Percentiles rank a stretch among this genome's conserved stretches.
These are phyloP conservation scores for Dendrostoma leiphaemia DNA, from an alignment of 2,329 filamentous ascomycete genomes.

Conservation along the genomic window DNA sequence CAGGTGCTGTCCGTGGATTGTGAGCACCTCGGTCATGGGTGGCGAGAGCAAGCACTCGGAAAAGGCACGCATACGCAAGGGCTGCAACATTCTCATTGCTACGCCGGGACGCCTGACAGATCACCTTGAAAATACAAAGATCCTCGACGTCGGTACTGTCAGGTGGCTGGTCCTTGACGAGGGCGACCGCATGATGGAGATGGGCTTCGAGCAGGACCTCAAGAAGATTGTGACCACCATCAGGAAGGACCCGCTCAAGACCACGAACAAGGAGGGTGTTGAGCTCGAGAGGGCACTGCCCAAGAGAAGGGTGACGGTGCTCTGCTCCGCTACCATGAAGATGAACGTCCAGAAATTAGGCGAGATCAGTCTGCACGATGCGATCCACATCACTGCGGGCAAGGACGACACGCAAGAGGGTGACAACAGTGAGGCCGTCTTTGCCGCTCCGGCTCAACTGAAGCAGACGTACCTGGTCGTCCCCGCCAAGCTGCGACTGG, in stretches of 20 bases:
- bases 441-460: slow-evolving; percentile 84
- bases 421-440: slow-evolving; percentile 54
- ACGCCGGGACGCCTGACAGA: slow-evolving; percentile 90
- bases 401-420: slow-evolving; percentile 46
- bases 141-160: slow-evolving; percentile 81
- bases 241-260: slow-evolving; percentile 59
- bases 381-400: slow-evolving; percentile 76
- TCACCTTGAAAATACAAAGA: slow-evolving; percentile 89
- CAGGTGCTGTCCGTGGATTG: slow-evolving; percentile 89
- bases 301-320: slow-evolving; percentile 75
- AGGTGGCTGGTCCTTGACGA: slow-evolving; percentile 95
- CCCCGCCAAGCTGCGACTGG: slow-evolving; percentile 85
- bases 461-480: slow-evolving; percentile 89
- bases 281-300: slow-evolving; percentile 64
- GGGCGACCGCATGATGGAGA: slow-evolving; percentile 96
- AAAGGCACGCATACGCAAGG: slow-evolving; percentile 90
- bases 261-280: slow-evolving; percentile 57
- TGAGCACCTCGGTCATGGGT: slow-evolving; percentile 78
- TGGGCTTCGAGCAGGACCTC: slow-evolving; percentile 94
- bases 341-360: slow-evolving; percentile 93
- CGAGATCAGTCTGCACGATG: slow-evolving; percentile 92
- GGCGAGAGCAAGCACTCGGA: slow-evolving; percentile 74
- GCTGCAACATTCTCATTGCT: slow-evolving; percentile 91
- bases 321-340: slow-evolving; percentile 97
- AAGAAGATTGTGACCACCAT: slow-evolving; percentile 81